Conservation (phyloP, 208 protist genomes). For the Crithidia sp. region DNA sequence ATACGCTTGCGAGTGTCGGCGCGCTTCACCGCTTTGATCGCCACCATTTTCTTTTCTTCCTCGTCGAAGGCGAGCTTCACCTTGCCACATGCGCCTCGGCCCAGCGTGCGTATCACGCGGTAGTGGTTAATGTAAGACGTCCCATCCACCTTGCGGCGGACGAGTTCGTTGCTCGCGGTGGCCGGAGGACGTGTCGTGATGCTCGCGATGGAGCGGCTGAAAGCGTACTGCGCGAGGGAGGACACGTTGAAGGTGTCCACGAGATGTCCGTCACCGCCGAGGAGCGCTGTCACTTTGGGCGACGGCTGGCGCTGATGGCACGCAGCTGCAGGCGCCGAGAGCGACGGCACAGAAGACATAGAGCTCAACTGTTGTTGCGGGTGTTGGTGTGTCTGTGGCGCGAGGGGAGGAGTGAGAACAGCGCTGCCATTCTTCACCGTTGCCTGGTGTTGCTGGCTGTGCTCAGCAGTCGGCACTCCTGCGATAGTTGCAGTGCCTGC, state of each 20-base stretch:
- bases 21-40: constrained; percentile 70
- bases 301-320: not conserved
- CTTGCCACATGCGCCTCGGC: constrained; percentile 65
- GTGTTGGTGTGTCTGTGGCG: no score
- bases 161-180: constrained; percentile 6
- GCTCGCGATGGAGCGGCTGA: constrained; percentile 11
- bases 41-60: constrained; percentile 39
- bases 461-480: no score
- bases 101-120: constrained; percentile 61
- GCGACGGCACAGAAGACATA: no score
- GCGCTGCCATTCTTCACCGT: no score
- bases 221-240: constrained; percentile 1
- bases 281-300: not conserved
- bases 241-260: constrained; percentile 1
- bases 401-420: no score
- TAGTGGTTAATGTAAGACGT: constrained; percentile 70
- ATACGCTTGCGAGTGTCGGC: constrained; percentile 45
- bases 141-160: constrained; percentile 9
- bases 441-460: no score
- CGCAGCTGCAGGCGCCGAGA: not conserved
- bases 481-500: no score
- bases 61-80: constrained; percentile 65
- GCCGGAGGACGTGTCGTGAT: constrained; percentile 8
- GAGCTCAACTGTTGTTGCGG: no score
- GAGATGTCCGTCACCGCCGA: not conserved